Base-by-base conservation (phyloP, 2,329 filamentous ascomycete genomes). In the Xylariales sp. region DNA sequence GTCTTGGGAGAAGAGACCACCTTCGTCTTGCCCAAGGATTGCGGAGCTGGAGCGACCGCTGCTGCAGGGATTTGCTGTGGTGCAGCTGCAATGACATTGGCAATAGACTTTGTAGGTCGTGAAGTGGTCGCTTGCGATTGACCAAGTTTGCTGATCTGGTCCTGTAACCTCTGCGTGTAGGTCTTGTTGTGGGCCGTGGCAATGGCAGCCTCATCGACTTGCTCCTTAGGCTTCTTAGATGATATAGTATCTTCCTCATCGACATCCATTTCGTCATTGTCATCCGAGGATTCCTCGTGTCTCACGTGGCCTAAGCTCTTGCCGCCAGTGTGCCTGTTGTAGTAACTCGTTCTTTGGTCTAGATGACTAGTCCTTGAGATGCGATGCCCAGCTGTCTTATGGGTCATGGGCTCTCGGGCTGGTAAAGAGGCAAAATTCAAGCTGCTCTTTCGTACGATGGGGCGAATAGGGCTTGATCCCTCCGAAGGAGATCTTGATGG, bases 371-470 rank as follows among this genome's bases (percentile, higher is more conserved):
- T 86, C 43, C 87, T 74, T 16, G 88, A 90, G 36, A 78, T 66
- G 34, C 87, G 74, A 15, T 76, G 73, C 13, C 83, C 89, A 53
- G 89, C 78, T 57, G 85, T 94, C 65, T 90, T 91, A 59, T 94
- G 94, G 21, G 81, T 80, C 37, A 97, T 69, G 24, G 91, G 91
- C 54, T 97, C 91, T 44, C 93, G 78, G 3, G 91, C 90, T 20
- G 93, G 93, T 11, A 98, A 71, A 14, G 93, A 88, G 25, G 93
- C 88, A 64, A 98, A 97, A 42, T 86, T 95, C 43, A 98, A 74
- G 58, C 91, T 97, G 63, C 90, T 95, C 70, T 97, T 97, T 43
- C 91, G 83, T 48, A 94, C 76, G 20, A 87, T 70, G 2, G 85
- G 84, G 48, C 87, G 76, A 33, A 85, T 79, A 0, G 86, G 86